Evolutionary conservation across 148 eudicot species (phyloP).

Genomic region (Nepenthes mirabilis): DNA sequence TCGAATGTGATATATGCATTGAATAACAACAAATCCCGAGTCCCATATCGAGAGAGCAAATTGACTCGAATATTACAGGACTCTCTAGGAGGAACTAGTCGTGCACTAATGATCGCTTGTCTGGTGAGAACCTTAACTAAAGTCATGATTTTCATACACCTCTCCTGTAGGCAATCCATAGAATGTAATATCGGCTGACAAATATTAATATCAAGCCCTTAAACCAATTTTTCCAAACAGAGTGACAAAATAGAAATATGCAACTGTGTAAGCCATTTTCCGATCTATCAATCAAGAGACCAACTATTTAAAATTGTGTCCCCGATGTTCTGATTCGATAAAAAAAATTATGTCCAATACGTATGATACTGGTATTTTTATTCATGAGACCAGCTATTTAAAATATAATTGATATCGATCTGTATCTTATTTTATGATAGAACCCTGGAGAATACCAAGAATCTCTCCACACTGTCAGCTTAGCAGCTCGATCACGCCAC

Average conservation of each 20-base stretch:
- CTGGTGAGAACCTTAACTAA: conserved; percentile 35
- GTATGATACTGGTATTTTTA: neutral
- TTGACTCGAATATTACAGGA: conserved; percentile 91
- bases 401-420: neutral
- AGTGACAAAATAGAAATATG: too few relatives aligned
- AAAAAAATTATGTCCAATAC: too few relatives aligned
- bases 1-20: conserved; percentile 89
- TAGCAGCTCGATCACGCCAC: conserved; percentile 89
- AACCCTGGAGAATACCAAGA: conserved; percentile 88
- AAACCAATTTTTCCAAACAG: too few relatives aligned
- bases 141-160: neutral
- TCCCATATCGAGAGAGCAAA: conserved; percentile 91
- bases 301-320: too few relatives aligned
- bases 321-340: too few relatives aligned
- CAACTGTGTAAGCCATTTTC: too few relatives aligned
- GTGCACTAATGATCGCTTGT: conserved; percentile 86
- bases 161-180: too few relatives aligned
- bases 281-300: too few relatives aligned
- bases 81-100: conserved; percentile 91
- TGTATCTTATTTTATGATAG: conserved; percentile 20
- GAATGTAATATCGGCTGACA: too few relatives aligned
- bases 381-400: neutral
- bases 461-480: conserved; percentile 73
- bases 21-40: conserved; percentile 54
- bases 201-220: too few relatives aligned